Conservation (phyloP, 228 moss, liverwort and hornwort species). For the Sphagnum fallax region DNA sequence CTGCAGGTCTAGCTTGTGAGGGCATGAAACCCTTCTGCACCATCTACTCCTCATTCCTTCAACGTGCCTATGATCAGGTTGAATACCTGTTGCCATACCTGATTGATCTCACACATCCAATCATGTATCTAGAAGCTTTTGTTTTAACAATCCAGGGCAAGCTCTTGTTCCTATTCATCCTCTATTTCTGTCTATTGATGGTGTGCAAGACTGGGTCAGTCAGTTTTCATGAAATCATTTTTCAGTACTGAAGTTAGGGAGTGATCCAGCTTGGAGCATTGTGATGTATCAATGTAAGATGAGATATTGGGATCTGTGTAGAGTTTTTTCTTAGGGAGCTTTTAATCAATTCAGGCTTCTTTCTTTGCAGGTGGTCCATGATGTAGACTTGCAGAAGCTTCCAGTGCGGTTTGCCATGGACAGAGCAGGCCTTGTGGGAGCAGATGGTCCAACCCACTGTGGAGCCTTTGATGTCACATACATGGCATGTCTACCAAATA, state of each 20-base stretch:
- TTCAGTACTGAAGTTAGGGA: too few relatives aligned
- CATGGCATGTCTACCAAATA: conserved; percentile 66
- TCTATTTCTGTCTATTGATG: too few relatives aligned
- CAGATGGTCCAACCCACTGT: conserved; percentile 66
- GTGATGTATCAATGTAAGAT: too few relatives aligned
- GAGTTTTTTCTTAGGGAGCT: too few relatives aligned
- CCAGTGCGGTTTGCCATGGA: conserved; percentile 70
- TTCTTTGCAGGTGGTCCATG: conserved; percentile 45
- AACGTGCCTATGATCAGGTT: conserved; percentile 65
- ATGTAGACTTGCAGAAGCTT: conserved; percentile 63
- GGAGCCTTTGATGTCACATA: conserved; percentile 69
- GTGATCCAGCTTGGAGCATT: too few relatives aligned
- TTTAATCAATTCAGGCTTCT: too few relatives aligned
- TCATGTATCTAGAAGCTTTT: too few relatives aligned
- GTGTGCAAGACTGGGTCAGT: too few relatives aligned
- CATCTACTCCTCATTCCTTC: conserved; percentile 60
- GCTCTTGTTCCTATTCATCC: too few relatives aligned
- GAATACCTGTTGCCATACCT: neutral
- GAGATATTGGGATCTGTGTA: too few relatives aligned
- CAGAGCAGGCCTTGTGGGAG: conserved; percentile 62
- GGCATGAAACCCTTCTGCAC: conserved; percentile 58
- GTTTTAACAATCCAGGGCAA: too few relatives aligned
- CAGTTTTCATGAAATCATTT: too few relatives aligned
- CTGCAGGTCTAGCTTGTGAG: conserved; percentile 57
- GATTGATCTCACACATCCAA: neutral